Evolutionary conservation across 2,329 filamentous ascomycete species (phyloP).

Genomic region (Emergomyces pasteurianus): DNA sequence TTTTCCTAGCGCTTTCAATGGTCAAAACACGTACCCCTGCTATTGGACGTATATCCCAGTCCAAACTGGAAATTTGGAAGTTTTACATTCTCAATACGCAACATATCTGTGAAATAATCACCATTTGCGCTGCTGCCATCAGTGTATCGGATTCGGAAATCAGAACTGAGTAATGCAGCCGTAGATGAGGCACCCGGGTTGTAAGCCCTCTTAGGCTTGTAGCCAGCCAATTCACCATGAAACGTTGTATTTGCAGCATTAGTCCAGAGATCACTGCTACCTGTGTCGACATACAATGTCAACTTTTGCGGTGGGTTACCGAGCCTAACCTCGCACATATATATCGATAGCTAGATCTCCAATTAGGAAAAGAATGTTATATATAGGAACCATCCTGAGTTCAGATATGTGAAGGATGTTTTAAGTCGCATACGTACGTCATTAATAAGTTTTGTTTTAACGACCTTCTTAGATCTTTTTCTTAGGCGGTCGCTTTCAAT

Average conservation of each 20-base stretch:
- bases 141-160: slow-evolving; percentile 81
- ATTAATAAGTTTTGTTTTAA: slow-evolving; percentile 42
- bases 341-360: too few species aligned
- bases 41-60: slow-evolving; percentile 44
- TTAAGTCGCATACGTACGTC: slow-evolving; percentile 26
- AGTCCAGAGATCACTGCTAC: slow-evolving; percentile 52
- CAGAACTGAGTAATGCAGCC: slow-evolving; percentile 58
- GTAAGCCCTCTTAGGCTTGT: slow-evolving; percentile 57
- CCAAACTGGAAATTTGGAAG: slow-evolving; percentile 47
- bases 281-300: slow-evolving; percentile 53
- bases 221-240: slow-evolving; percentile 41
- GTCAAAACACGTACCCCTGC: slow-evolving; percentile 15
- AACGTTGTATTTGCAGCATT: slow-evolving; percentile 53
- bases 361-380: too few species aligned
- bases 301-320: too few species aligned
- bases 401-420: neutral
- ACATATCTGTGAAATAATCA: slow-evolving; percentile 67
- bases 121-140: slow-evolving; percentile 67
- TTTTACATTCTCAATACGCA: slow-evolving; percentile 42
- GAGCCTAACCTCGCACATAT: slow-evolving; percentile 36
- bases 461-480: slow-evolving; percentile 31
- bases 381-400: neutral
- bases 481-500: slow-evolving; percentile 36
- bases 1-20: neutral
- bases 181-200: slow-evolving; percentile 60